A percentile compares a stretch with the other conserved stretches of the same genome.
phyloP scores from a whole-genome alignment of 805 yeast genomes.

The Teunomyces barrocoloradensis region DNA sequence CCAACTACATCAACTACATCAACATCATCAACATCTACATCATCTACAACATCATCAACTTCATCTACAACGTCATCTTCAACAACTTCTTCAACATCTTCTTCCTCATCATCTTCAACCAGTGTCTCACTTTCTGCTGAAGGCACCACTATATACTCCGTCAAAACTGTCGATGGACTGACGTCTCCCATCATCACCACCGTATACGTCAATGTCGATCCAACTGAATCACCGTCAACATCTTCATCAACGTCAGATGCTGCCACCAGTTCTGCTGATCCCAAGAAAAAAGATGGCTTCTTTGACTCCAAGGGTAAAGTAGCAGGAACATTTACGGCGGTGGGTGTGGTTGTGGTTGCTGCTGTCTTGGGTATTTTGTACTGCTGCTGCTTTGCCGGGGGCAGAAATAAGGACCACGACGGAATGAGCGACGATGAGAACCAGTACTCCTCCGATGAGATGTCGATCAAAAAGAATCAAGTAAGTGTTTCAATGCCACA shows the following conservation, averaged over 20 bases:
- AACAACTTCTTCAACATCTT: constrained; percentile 8
- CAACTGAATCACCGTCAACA: constrained; percentile 7
- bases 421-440: constrained; percentile 39
- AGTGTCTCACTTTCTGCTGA: constrained; percentile 4
- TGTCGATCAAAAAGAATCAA: constrained; percentile 18
- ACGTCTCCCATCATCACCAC: constrained; percentile 21
- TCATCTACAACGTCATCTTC: constrained; percentile 13
- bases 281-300: constrained; percentile 38
- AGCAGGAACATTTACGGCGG: constrained; percentile 81
- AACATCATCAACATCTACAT: background rate
- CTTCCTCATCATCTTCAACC: constrained; percentile 15
- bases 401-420: constrained; percentile 15
- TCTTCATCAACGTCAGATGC: constrained; percentile 8
- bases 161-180: constrained; percentile 19
- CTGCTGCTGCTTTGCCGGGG: constrained; percentile 32
- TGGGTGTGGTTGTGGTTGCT: constrained; percentile 59
- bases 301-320: constrained; percentile 73
- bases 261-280: constrained; percentile 5
- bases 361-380: constrained; percentile 42
- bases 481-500: constrained; percentile 4
- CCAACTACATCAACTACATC: background rate
- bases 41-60: background rate
- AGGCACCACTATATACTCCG: constrained; percentile 20
- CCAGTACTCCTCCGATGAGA: constrained; percentile 34
- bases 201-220: constrained; percentile 20